phyloP scores from a whole-genome alignment of 2,329 filamentous ascomycete genomes.

The Hypoxylon sp. region DNA sequence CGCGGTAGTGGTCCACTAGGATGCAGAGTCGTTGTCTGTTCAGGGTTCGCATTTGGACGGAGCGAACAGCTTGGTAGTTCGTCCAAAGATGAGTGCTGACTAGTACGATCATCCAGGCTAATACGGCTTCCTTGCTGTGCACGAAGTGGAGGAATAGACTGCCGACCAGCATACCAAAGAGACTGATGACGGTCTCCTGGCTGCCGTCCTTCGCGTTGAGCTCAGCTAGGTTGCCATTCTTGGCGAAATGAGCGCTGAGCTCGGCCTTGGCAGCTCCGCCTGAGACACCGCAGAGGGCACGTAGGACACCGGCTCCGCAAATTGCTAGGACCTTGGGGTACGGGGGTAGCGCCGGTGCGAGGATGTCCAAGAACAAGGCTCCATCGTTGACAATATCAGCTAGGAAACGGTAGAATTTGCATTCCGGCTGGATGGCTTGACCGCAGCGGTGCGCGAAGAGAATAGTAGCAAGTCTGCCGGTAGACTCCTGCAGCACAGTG shows the following conservation, averaged over 20 bases:
- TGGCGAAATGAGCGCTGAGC: conserved; percentile 91
- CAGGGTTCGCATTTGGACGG: conserved; percentile 85
- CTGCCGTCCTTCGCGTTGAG: conserved; percentile 92
- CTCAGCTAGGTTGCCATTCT: conserved; percentile 88
- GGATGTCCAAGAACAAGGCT: conserved; percentile 87
- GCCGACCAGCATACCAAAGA: conserved; percentile 88
- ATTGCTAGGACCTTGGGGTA: conserved; percentile 66
- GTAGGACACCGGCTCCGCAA: conserved; percentile 65
- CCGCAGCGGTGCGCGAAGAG: conserved; percentile 87
- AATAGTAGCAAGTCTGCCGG: conserved; percentile 87
- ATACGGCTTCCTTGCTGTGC: conserved; percentile 79
- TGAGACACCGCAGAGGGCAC: conserved; percentile 86
- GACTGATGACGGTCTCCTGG: conserved; percentile 92
- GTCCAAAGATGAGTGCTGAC: conserved; percentile 83
- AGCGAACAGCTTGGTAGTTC: conserved; percentile 88
- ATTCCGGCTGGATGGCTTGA: conserved; percentile 87
- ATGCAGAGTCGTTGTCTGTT: conserved; percentile 91
- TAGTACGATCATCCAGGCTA: conserved; percentile 78
- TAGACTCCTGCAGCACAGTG: conserved; percentile 85
- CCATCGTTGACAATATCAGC: conserved; percentile 92
- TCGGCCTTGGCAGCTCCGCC: conserved; percentile 92
- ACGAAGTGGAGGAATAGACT: conserved; percentile 85
- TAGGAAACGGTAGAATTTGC: conserved; percentile 88
- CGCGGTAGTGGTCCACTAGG: conserved; percentile 74
- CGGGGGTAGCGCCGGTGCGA: conserved; percentile 79